Evolutionary conservation across 306 rosid genomes (phyloP).

Genomic region (Ochetophila trinervis): DNA sequence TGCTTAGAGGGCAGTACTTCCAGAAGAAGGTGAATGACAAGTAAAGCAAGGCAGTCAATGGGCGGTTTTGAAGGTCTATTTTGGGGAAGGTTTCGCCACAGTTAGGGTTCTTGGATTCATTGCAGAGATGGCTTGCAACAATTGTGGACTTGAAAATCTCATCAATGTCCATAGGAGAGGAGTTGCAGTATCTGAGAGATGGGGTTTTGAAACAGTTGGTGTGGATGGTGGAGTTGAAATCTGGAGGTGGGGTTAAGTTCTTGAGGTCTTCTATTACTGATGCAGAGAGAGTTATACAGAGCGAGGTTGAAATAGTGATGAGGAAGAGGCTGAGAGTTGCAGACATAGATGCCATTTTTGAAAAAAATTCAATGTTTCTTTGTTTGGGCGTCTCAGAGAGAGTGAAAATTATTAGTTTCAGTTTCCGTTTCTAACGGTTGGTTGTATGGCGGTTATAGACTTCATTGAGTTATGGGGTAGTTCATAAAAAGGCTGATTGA

Average conservation of each 20-base stretch:
- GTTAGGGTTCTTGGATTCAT: slow-evolving; percentile 59
- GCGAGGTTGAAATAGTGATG: slow-evolving; percentile 18
- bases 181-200: slow-evolving; percentile 62
- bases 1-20: slow-evolving; percentile 61
- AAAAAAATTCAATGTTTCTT: neutral
- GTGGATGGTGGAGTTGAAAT: slow-evolving; percentile 56
- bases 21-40: slow-evolving; percentile 74
- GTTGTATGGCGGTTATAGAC: too few species aligned
- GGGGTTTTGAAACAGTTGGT: slow-evolving; percentile 57
- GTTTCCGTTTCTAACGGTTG: slow-evolving; percentile 20
- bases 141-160: slow-evolving; percentile 66
- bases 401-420: too few species aligned
- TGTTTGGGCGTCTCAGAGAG: neutral
- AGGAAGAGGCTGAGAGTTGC: slow-evolving; percentile 23
- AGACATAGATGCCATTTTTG: slow-evolving; percentile 47
- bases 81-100: slow-evolving; percentile 62
- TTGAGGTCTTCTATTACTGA: slow-evolving; percentile 67
- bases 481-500: too few species aligned
- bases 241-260: slow-evolving; percentile 50
- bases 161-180: slow-evolving; percentile 43
- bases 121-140: slow-evolving; percentile 75
- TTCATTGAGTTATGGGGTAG: too few species aligned
- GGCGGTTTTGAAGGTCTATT: slow-evolving; percentile 58
- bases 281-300: slow-evolving; percentile 26
- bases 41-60: slow-evolving; percentile 48